phyloP scores from a whole-genome alignment of 768 basidiomycete genomes.

The Rhodotorula paludigena region DNA sequence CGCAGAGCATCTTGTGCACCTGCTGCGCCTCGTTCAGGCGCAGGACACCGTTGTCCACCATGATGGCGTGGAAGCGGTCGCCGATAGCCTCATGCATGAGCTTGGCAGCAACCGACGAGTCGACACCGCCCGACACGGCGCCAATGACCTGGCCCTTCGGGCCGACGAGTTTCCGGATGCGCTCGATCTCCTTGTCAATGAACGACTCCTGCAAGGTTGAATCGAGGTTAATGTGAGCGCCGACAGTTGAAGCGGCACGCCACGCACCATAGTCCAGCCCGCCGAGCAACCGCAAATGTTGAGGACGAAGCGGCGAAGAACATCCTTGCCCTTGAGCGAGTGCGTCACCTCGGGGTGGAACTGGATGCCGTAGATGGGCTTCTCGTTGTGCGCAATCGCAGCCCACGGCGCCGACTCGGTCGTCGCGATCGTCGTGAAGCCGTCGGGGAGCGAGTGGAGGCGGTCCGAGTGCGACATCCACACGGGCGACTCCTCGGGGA shows the following conservation, averaged over 20 bases:
- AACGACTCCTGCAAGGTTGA: constrained; percentile 74
- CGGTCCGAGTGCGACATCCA: constrained; percentile 99
- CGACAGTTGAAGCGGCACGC: background rate
- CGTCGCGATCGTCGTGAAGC: constrained; percentile 81
- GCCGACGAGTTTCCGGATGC: constrained; percentile 92
- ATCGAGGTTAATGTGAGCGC: background rate
- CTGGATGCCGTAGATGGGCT: constrained; percentile 90
- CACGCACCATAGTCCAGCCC: constrained; percentile 86
- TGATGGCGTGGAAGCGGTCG: constrained; percentile 96
- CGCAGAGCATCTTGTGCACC: constrained; percentile 87
- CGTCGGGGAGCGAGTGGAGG: constrained; percentile 68
- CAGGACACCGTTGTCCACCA: constrained; percentile 98
- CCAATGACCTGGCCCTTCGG: constrained; percentile 93
- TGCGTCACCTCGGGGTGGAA: constrained; percentile 99
- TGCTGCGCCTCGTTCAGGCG: constrained; percentile 84
- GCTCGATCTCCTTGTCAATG: constrained; percentile 89
- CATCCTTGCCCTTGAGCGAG: constrained; percentile 77
- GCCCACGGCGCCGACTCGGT: constrained; percentile 86
- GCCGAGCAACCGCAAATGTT: constrained; percentile 73
- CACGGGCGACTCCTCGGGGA: constrained; percentile 88
- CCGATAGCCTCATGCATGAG: constrained; percentile 99
- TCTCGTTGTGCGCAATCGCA: constrained; percentile 82
- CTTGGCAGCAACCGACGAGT: constrained; percentile 96
- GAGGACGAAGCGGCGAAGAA: constrained; percentile 77
- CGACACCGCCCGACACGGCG: constrained; percentile 94